A percentile compares a stretch with the other conserved stretches of the same genome.
These are phyloP conservation scores for Plectosphaerella plurivora DNA, from an alignment of 2,329 filamentous ascomycete species.

Conservation along the genomic window DNA sequence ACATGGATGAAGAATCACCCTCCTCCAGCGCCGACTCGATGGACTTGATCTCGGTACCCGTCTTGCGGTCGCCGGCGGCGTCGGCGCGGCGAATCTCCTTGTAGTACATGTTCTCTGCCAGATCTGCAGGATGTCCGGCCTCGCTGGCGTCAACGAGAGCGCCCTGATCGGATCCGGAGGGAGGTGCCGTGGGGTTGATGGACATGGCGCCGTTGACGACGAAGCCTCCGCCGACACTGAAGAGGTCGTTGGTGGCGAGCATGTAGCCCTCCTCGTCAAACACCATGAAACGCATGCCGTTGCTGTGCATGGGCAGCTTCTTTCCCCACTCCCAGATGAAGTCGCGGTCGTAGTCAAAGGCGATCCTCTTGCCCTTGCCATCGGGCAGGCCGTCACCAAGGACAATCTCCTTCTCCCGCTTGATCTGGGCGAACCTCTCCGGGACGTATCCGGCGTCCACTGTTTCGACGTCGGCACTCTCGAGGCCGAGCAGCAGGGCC, in stretches of 20 bases:
- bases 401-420: constrained; percentile 36
- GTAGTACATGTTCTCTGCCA: constrained; percentile 48
- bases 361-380: constrained; percentile 37
- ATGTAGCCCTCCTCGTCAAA: constrained; percentile 41
- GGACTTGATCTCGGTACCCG: constrained; percentile 36
- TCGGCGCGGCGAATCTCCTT: constrained; percentile 43
- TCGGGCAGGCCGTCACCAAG: constrained; percentile 34
- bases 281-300: constrained; percentile 47
- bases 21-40: constrained; percentile 13
- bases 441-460: constrained; percentile 45
- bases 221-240: constrained; percentile 48
- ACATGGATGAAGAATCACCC: not conserved
- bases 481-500: constrained; percentile 43
- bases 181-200: constrained; percentile 24
- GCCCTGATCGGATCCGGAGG: constrained; percentile 8
- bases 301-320: constrained; percentile 47
- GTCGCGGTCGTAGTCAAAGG: constrained; percentile 43
- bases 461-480: constrained; percentile 43
- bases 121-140: constrained; percentile 35
- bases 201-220: constrained; percentile 46
- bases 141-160: constrained; percentile 13
- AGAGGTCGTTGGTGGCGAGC: constrained; percentile 44
- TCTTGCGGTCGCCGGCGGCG: constrained; percentile 39
- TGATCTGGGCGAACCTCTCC: constrained; percentile 39
- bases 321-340: constrained; percentile 48